Evolutionary conservation across 306 rosid genomes (phyloP), one percentile per base, ranked within the genome.

Genomic region (Ziziphus jujuba): DNA sequence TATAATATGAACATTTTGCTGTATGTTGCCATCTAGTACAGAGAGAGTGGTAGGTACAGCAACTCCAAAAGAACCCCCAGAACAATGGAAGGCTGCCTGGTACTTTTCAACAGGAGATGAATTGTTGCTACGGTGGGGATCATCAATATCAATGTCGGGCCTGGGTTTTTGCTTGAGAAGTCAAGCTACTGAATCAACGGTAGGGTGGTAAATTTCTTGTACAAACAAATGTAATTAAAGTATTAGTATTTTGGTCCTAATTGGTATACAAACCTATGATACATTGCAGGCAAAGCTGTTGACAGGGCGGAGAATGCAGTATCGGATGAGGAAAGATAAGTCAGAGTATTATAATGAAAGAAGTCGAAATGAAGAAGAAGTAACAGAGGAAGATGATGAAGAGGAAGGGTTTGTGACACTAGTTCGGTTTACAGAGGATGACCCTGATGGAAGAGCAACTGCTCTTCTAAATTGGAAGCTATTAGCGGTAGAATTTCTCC

Each of bases 1-100:
- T 62, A 66, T 43, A 76, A 83, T n/a, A n/a, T n/a, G n/a, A 68
- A 50, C 75, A 75, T 20, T 54, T 40, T 72, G 13, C 69, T 72
- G 62, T 45, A 59, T 71, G 77, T 85, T 84, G 72, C 72, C 80
- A 82, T 87, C 89, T 82, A 87, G 95, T 80, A 75, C 96, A 93
- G 98, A 74, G 86, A 90, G 84, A 79, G 79, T 93, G 78, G 96
- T 88, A 36, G 98, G 87, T 78, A 88, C 95, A 9, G 97, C 96
- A 50, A 81, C 84, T 57, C 97, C 98, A 59, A 86, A 84, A 85
- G 89, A 93, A 69, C 71, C 82, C 28, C 67, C 69, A 1, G 96
- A 84, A 60, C 91, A 78, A 82, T 81, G 88, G 82, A 78, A 76
- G 63, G 90, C 90, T 38, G 81, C 80, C 10, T 93, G 98, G 98